Evolutionary conservation across 78 protist genomes (phyloP).

Genomic region (Ministeria vibrans): DNA sequence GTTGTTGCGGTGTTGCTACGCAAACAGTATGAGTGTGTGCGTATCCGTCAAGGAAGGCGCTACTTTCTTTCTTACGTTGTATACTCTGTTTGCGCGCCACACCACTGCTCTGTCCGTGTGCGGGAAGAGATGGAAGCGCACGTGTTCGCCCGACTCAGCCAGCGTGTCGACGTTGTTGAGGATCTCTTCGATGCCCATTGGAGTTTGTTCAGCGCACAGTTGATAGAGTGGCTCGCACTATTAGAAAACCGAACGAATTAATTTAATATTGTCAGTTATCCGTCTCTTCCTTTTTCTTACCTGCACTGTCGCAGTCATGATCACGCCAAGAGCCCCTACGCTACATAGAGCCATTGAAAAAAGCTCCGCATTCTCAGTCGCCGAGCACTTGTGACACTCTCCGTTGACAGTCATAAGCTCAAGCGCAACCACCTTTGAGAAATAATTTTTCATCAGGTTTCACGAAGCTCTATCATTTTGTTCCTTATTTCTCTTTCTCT

Average conservation of each 20-base stretch:
- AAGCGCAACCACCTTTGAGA: neutral
- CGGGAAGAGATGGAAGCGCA: neutral
- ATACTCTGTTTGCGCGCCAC: neutral
- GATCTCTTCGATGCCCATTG: neutral
- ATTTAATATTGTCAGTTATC: too few species aligned
- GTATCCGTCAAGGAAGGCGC: neutral
- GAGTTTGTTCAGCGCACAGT: neutral
- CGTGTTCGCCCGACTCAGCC: neutral
- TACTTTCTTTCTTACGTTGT: neutral
- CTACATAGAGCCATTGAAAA: neutral
- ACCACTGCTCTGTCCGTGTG: neutral
- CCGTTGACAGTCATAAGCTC: neutral
- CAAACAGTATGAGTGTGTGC: neutral
- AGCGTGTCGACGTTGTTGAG: neutral
- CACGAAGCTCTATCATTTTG: too few species aligned
- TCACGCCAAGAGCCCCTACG: conserved; percentile 4
- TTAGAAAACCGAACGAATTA: too few species aligned
- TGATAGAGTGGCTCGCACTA: neutral
- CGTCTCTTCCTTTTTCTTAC: too few species aligned
- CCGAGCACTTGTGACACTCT: neutral
- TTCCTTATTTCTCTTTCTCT: too few species aligned
- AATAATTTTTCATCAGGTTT: too few species aligned
- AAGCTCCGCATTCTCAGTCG: neutral
- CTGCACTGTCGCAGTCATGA: neutral
- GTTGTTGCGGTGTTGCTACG: neutral